Conservation (phyloP, 1,284 basidiomycete species). For the Pseudozyma thailandica region DNA sequence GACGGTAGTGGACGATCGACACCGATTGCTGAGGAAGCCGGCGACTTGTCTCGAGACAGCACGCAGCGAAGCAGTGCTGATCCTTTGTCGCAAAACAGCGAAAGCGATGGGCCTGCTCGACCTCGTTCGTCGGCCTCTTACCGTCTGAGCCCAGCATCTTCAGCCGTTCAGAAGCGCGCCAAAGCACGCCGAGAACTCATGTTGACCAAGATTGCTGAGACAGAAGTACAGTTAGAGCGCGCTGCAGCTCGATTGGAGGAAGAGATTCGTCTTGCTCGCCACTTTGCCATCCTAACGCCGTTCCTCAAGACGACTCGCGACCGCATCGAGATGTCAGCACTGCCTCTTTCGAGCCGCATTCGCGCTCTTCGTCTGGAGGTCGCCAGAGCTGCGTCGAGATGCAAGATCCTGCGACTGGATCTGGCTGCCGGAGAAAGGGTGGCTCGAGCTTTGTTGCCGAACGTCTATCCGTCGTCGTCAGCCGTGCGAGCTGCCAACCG, state of each 20-base stretch:
- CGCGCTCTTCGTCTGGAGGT: constrained; percentile 51
- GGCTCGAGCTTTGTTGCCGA: constrained; percentile 27
- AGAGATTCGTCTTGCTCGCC: constrained; percentile 56
- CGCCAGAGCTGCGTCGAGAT: constrained; percentile 46
- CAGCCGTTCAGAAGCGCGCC: constrained; percentile 36
- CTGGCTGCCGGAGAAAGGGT: constrained; percentile 48
- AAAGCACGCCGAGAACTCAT: constrained; percentile 44
- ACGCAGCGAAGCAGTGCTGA: constrained; percentile 16
- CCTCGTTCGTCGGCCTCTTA: constrained; percentile 42
- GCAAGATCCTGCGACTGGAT: constrained; percentile 50
- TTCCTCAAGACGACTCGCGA: constrained; percentile 62
- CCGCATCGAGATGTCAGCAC: constrained; percentile 57
- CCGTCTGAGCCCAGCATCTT: constrained; percentile 31
- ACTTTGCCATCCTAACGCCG: constrained; percentile 60
- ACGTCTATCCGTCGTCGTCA: constrained; percentile 30
- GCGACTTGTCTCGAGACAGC: constrained; percentile 19
- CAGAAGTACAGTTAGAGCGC: constrained; percentile 81
- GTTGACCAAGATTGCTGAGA: constrained; percentile 72
- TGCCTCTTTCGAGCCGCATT: constrained; percentile 49
- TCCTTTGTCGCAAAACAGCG: constrained; percentile 15
- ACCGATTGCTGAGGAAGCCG: constrained; percentile 20
- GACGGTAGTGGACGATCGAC: constrained; percentile 38
- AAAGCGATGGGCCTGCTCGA: constrained; percentile 21
- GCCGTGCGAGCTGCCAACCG: constrained; percentile 32
- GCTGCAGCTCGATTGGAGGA: constrained; percentile 35